Conservation (phyloP, 805 yeast genomes). For the Saccharomycopsis oosterbeekiorum region DNA sequence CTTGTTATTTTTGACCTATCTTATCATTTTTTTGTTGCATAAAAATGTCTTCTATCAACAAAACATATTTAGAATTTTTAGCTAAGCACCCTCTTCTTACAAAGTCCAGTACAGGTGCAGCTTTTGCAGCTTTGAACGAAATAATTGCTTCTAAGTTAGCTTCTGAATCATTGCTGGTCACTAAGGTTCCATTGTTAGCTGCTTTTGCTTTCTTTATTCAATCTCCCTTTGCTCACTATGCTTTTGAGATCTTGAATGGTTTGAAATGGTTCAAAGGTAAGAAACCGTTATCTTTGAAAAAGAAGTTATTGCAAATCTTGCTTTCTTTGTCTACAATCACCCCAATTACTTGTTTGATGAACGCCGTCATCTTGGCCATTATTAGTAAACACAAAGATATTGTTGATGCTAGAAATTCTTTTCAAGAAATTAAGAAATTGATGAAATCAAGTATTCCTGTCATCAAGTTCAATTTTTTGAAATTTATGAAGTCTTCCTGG, state of each 20-base stretch:
- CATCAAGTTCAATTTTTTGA: slow-evolving; percentile 27
- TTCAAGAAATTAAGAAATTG: slow-evolving; percentile 19
- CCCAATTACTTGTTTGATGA: slow-evolving; percentile 40
- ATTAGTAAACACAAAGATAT: slow-evolving; percentile 28
- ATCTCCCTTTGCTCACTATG: slow-evolving; percentile 50
- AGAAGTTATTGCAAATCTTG: slow-evolving; percentile 40
- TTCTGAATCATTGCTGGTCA: slow-evolving; percentile 32
- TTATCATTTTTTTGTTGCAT: neutral
- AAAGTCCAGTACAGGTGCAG: slow-evolving; percentile 47
- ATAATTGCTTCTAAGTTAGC: slow-evolving; percentile 43
- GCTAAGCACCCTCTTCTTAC: slow-evolving; percentile 45
- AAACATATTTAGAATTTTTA: slow-evolving; percentile 20
- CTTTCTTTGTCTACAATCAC: slow-evolving; percentile 45
- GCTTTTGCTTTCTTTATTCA: slow-evolving; percentile 44
- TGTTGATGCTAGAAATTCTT: slow-evolving; percentile 7
- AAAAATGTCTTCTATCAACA: slow-evolving; percentile 5
- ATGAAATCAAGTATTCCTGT: slow-evolving; percentile 17
- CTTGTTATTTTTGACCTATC: neutral
- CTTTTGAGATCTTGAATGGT: slow-evolving; percentile 37
- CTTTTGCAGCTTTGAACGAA: slow-evolving; percentile 49
- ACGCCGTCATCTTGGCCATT: slow-evolving; percentile 43
- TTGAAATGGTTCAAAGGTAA: slow-evolving; percentile 27
- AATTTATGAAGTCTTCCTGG: slow-evolving; percentile 44
- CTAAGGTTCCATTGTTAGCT: slow-evolving; percentile 43
- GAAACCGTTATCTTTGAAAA: slow-evolving; percentile 30